These are phyloP conservation scores for Eucalyptus cloeziana DNA, from an alignment of 345 rosid species.

Conservation along the genomic window DNA sequence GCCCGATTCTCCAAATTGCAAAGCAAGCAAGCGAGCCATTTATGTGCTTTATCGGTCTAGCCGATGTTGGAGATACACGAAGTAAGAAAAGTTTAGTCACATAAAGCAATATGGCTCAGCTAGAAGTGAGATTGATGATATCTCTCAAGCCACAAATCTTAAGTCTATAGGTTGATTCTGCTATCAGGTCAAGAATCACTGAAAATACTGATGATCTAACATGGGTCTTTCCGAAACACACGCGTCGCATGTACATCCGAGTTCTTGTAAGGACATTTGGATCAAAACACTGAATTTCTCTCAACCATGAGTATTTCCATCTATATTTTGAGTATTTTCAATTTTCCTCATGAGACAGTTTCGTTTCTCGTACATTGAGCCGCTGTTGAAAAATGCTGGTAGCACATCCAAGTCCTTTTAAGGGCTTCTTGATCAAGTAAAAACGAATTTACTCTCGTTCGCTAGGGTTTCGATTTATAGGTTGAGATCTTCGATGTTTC, in stretches of 20 bases:
- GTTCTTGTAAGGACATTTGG: not conserved
- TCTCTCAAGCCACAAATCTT: not conserved
- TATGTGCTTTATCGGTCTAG: not conserved
- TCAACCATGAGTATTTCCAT: not conserved
- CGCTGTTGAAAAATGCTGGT: too few species aligned
- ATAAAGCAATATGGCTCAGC: not conserved
- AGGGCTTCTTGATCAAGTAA: not conserved
- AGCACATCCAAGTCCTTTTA: not conserved
- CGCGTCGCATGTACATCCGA: fast-evolving
- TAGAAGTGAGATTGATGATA: not conserved
- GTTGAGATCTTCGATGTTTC: not conserved
- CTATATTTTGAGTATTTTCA: not conserved
- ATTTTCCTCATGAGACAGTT: fast-evolving
- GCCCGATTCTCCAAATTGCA: not conserved
- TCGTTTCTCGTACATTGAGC: not conserved
- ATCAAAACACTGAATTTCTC: not conserved
- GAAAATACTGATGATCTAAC: not conserved
- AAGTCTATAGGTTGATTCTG: not conserved
- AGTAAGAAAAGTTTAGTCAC: not conserved
- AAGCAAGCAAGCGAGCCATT: not conserved
- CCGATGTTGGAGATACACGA: not conserved
- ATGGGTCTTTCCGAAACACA: not conserved
- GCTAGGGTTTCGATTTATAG: not conserved
- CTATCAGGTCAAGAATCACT: not conserved
- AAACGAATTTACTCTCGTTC: not conserved